Conservation (phyloP, 2,329 filamentous ascomycete genomes). For the Talaromyces sp. region DNA sequence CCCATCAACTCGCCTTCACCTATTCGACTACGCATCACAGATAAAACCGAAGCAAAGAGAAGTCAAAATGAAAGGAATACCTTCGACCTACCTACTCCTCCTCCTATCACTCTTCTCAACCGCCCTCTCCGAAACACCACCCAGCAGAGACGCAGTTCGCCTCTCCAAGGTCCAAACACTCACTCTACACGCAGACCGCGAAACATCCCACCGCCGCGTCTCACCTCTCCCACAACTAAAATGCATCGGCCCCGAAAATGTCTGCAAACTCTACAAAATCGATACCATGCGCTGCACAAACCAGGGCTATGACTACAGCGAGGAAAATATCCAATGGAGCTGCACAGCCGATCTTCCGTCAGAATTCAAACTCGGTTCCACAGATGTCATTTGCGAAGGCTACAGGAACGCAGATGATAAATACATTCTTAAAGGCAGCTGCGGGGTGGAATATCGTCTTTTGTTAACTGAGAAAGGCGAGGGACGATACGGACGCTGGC, state of each 20-base stretch:
- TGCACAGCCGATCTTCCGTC: slow-evolving; percentile 66
- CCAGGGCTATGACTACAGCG: slow-evolving; percentile 73
- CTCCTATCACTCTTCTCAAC: slow-evolving; percentile 23
- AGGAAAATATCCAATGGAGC: slow-evolving; percentile 85
- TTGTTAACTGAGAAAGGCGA: slow-evolving; percentile 75
- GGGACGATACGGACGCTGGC: slow-evolving; percentile 59
- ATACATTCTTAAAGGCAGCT: slow-evolving; percentile 87
- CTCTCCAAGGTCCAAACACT: slow-evolving; percentile 71
- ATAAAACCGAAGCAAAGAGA: not conserved
- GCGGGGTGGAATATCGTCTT: slow-evolving; percentile 85
- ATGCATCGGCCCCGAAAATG: slow-evolving; percentile 65
- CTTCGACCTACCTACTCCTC: slow-evolving; percentile 4
- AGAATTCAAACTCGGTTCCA: slow-evolving; percentile 73
- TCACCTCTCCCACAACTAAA: slow-evolving; percentile 73
- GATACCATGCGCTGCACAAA: slow-evolving; percentile 90
- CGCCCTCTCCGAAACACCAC: slow-evolving; percentile 25
- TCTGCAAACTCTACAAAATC: slow-evolving; percentile 69
- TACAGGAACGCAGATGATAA: slow-evolving; percentile 74
- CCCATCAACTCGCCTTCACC: not conserved
- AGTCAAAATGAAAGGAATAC: slow-evolving; percentile 6
- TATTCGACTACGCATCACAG: not conserved
- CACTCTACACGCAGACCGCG: slow-evolving; percentile 67
- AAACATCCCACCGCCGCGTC: slow-evolving; percentile 75
- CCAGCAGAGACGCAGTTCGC: slow-evolving; percentile 53
- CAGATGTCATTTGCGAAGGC: slow-evolving; percentile 90